phyloP scores from a whole-genome alignment of 2,329 filamentous ascomycete species.

The Paraconiothyrium sp. region DNA sequence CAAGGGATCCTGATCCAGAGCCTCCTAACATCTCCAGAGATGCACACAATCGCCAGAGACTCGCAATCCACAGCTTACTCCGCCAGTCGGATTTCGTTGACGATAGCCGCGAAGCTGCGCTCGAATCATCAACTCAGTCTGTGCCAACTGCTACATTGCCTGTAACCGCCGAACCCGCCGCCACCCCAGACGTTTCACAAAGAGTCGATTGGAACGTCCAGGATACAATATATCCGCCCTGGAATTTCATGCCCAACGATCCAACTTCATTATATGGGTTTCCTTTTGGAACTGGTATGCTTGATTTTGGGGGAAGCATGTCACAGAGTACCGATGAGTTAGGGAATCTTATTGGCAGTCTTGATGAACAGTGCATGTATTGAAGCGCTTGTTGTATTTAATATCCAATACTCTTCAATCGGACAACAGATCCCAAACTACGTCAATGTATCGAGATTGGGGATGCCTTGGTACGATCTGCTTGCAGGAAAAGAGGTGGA shows the following conservation, averaged over 20 bases:
- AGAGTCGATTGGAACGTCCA: constrained; percentile 9
- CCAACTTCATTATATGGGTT: constrained; percentile 2
- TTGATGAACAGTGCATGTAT: constrained; percentile 9
- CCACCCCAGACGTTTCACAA: not conserved
- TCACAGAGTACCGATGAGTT: not conserved
- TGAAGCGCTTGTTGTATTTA: not conserved
- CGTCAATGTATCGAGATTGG: no score
- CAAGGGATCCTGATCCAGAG: not conserved
- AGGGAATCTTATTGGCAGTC: not conserved
- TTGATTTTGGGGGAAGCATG: not conserved
- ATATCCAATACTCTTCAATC: not conserved
- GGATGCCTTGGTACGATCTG: not conserved
- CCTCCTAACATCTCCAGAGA: not conserved
- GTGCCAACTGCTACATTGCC: not conserved
- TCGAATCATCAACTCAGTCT: not conserved
- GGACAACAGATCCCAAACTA: no score
- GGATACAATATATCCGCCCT: constrained; percentile 4
- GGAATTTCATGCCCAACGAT: constrained; percentile 6
- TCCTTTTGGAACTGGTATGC: constrained; percentile 1
- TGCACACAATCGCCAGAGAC: constrained; percentile 4
- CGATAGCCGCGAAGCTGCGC: constrained; percentile 5
- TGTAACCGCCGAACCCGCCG: not conserved
- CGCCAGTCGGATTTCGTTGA: constrained; percentile 9
- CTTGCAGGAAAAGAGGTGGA: not conserved
- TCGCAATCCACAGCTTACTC: constrained; percentile 4